Conservation (phyloP, 208 protist genomes). For the Strigomonas oncopelti region DNA sequence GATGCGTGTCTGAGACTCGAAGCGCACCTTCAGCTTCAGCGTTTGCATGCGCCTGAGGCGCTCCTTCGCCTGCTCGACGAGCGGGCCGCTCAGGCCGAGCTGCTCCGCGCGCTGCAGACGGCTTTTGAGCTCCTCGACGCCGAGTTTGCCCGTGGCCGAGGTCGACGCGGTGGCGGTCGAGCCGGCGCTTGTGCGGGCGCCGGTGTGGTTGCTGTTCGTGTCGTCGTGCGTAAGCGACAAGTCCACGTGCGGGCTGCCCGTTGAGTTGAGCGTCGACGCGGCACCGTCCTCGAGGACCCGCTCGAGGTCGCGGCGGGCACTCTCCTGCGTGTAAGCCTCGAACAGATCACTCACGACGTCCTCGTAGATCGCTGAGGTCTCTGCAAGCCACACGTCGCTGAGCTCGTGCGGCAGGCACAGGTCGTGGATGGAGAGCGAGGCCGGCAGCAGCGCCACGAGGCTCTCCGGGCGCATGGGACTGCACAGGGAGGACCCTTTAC, state of each 20-base stretch:
- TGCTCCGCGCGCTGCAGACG: slow-evolving; percentile 36
- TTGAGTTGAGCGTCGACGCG: not conserved
- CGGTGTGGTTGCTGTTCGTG: not conserved
- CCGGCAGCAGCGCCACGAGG: slow-evolving; percentile 21
- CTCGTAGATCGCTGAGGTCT: slow-evolving; percentile 37
- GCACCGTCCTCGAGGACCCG: slow-evolving; percentile 23
- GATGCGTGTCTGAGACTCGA: slow-evolving; percentile 63
- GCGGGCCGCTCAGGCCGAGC: slow-evolving; percentile 33
- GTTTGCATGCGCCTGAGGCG: slow-evolving; percentile 30
- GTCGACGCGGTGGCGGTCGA: not conserved
- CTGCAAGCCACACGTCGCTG: slow-evolving; percentile 37
- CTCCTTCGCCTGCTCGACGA: slow-evolving; percentile 43
- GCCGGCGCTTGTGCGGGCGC: slow-evolving; percentile 7
- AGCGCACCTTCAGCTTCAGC: slow-evolving; percentile 73
- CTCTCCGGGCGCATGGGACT: not conserved
- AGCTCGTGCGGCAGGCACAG: slow-evolving; percentile 42
- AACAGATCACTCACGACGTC: slow-evolving; percentile 37
- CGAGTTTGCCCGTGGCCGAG: not conserved
- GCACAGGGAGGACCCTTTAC: not conserved
- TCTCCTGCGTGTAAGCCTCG: slow-evolving; percentile 26
- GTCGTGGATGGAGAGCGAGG: slow-evolving; percentile 15
- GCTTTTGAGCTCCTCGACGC: slow-evolving; percentile 24
- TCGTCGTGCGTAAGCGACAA: not conserved
- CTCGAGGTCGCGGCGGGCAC: slow-evolving; percentile 40
- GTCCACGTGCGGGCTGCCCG: not conserved